Base-by-base conservation (phyloP, 2,329 filamentous ascomycete species). In the Aspergillus eucalypticola region DNA sequence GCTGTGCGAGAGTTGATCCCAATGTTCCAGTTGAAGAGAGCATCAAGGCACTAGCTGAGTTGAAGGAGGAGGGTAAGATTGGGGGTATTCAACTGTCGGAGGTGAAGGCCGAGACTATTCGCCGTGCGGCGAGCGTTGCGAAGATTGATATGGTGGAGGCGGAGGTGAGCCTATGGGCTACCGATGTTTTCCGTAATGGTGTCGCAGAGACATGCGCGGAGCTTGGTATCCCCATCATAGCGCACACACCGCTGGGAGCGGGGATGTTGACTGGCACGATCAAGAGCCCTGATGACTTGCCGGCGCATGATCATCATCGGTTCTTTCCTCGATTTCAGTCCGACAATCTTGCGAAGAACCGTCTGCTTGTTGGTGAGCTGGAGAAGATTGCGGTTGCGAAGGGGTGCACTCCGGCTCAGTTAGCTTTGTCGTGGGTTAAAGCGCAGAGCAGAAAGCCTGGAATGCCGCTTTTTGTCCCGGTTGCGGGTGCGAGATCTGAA, bases 201-300 rank as follows among this genome's bases (percentile, higher is more conserved):
- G 75, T 86, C 44, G 80, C 82, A 2, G 78, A 78, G 2, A 81
- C 84, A 0, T 89, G 86, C 67, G 82, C 79, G 0, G 82, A 93
- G 70, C 74, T 89, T 53, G 78, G 81, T 51, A 91, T 94, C 61
- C 87, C 89, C 0, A 78, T 93, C 50, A 76, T 91, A 35, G 89
- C 88, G 0, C 92, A 92, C 76, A 88, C 88, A 52, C 90, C 91
- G 1, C 79, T 93, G 0, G 88, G 89, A 2, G 79, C 84, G 21
- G 82, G 83, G 1, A 68, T 88, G 76, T 71, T 88, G 59, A 82
- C 83, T 0, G 84, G 84, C 0, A 70, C 81, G 61, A 78, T 85
- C 67, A 83, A 80, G 69, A 77, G 71, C 7, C 62, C 67, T 2
- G 78, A 82, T 2, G 88, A 90, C 66, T 75, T 90, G 44, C 81